Conservation (phyloP, 768 basidiomycete species). For the Crucibulum laeve region DNA sequence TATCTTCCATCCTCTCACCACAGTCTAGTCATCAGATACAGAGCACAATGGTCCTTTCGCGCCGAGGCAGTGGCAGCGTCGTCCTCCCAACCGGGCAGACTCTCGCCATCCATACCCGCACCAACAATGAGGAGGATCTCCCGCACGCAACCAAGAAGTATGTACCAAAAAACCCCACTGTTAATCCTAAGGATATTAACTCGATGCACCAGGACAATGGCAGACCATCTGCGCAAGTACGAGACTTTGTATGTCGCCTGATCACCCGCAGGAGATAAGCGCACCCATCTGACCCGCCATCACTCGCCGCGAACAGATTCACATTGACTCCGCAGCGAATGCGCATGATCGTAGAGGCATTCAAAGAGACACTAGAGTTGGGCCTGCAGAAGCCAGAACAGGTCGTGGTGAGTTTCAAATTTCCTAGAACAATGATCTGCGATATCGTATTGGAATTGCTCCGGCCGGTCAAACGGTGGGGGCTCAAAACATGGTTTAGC, state of each 20-base stretch:
- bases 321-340: slow-evolving; percentile 86
- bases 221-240: slow-evolving; percentile 88
- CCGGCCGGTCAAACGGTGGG: too few species aligned
- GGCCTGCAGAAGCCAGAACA: slow-evolving; percentile 82
- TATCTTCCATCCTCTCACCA: slow-evolving; percentile 1
- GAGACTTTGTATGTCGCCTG: slow-evolving; percentile 61
- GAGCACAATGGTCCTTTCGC: slow-evolving; percentile 56
- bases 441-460: too few species aligned
- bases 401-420: slow-evolving; percentile 70
- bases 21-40: neutral
- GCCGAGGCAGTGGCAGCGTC: slow-evolving; percentile 75
- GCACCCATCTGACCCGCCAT: neutral
- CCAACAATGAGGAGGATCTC: slow-evolving; percentile 81
- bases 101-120: slow-evolving; percentile 83
- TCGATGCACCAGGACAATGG: slow-evolving; percentile 69
- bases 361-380: slow-evolving; percentile 86
- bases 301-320: slow-evolving; percentile 43
- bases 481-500: too few species aligned
- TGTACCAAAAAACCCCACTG: slow-evolving; percentile 16
- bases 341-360: slow-evolving; percentile 96
- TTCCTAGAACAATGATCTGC: too few species aligned
- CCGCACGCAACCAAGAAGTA: slow-evolving; percentile 95
- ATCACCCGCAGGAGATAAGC: neutral
- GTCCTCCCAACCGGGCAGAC: slow-evolving; percentile 72
- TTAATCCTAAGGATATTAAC: neutral